These are phyloP conservation scores for Acorus gramineus DNA, from an alignment of 106 monocot genomes.

Conservation along the genomic window DNA sequence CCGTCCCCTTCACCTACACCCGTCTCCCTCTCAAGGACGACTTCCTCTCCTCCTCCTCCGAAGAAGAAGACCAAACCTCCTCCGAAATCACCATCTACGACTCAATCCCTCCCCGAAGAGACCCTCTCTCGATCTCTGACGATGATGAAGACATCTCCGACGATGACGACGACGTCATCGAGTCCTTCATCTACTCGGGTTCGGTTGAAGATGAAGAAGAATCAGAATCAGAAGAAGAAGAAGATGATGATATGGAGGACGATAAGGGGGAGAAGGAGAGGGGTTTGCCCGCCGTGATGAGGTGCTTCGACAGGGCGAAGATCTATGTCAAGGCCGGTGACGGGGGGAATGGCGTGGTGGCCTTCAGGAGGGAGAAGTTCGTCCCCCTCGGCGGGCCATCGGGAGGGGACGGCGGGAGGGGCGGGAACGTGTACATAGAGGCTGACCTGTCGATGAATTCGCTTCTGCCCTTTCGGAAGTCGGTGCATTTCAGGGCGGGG, in stretches of 20 bases:
- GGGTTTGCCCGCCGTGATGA: constrained; percentile 90
- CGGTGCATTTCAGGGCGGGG: constrained; percentile 75
- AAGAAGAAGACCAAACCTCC: background rate
- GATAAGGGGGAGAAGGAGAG: constrained; percentile 72
- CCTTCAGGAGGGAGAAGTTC: constrained; percentile 84
- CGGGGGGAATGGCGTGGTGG: constrained; percentile 89
- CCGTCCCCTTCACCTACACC: constrained; percentile 44
- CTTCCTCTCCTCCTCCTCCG: constrained; percentile 10
- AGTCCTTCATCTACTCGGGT: background rate
- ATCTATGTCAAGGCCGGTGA: constrained; percentile 86
- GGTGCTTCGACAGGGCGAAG: constrained; percentile 90
- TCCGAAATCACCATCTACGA: constrained; percentile 31
- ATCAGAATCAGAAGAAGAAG: background rate
- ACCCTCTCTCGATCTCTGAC: background rate
- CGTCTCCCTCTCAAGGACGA: constrained; percentile 71
- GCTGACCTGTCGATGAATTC: constrained; percentile 91
- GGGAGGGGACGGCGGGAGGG: constrained; percentile 84
- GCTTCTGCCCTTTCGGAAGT: constrained; percentile 76
- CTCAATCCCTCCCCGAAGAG: background rate
- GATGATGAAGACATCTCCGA: constrained; percentile 1
- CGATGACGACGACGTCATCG: constrained; percentile 1
- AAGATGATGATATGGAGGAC: constrained; percentile 8
- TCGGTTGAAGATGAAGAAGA: background rate
- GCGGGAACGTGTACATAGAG: constrained; percentile 82
- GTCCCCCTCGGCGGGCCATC: constrained; percentile 90